Base-by-base conservation (phyloP, 768 basidiomycete species). In the Termitomyces sp. region DNA sequence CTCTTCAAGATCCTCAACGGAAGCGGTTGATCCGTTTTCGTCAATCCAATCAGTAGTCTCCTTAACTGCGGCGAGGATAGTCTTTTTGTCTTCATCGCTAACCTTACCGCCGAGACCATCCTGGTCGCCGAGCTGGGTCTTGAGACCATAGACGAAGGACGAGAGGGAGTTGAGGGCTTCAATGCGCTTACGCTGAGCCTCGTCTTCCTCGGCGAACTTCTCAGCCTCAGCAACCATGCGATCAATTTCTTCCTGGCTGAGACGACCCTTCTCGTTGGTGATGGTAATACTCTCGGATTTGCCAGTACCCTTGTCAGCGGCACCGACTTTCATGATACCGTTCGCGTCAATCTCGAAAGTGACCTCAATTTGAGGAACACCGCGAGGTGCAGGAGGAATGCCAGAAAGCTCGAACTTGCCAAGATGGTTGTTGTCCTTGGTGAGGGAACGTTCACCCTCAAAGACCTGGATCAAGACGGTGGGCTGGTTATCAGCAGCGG, bases 371-470 rank as follows among this genome's bases (percentile, higher is more conserved):
- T 98, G 96, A 69, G 96, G 96, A 54, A 95, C 92, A 71, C 95
- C 95, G 63, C 95, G 93, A 65, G 95, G 95, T 2, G 95, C 91
- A 43, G 96, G 94, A 35, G 96, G 95, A 61, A 98, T 97, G 60
- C 91, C 71, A 48, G 85, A 89, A 41, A 98, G 86, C 75, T 97
- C 95, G 73, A 97, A 98, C 74, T 95, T 95, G 77, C 96, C 95
- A 66, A 98, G 89, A 52, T 89, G 87, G 79, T 97, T 96, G 85
- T 97, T 98, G 78, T 98, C 96, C 86, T 96, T 96, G 64, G 96
- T 98, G 68, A 97, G 78, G 50, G 93, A 86, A 71, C 96, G 94
- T 79, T 98, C 95, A 74, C 95, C 95, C 82, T 98, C 95, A 73
- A 80, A 98, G 63, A 98, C 96, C 75, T 98, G 95, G 75, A 98